phyloP scores from a whole-genome alignment of 2,329 filamentous ascomycete species.

The Aspergillus intermedius region DNA sequence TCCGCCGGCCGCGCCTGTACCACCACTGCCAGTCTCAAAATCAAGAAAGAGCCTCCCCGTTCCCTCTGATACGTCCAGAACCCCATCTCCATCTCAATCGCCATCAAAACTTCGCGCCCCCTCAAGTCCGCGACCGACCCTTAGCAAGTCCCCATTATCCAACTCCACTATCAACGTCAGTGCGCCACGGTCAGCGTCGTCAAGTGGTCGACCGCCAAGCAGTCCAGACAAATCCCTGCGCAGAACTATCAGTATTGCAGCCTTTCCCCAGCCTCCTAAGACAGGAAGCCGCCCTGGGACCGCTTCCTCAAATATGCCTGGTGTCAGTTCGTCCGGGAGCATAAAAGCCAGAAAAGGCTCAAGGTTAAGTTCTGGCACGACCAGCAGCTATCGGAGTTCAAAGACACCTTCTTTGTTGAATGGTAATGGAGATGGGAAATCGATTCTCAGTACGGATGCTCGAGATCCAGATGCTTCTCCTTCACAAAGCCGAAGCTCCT shows the following conservation, averaged over 20 bases:
- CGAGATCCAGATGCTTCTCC: conserved; percentile 74
- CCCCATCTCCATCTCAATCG: conserved; percentile 39
- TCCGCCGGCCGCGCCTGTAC: conserved; percentile 65
- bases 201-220: conserved; percentile 48
- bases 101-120: conserved; percentile 56
- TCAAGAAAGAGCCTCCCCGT: conserved; percentile 59
- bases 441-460: conserved; percentile 56
- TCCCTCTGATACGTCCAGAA: conserved; percentile 40
- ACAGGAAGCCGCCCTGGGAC: conserved; percentile 58
- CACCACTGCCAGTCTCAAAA: conserved; percentile 67
- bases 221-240: conserved; percentile 63
- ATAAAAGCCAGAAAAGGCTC: conserved; percentile 51
- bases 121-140: conserved; percentile 46
- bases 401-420: conserved; percentile 69
- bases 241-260: conserved; percentile 87
- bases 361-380: conserved; percentile 50
- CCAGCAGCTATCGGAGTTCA: conserved; percentile 44
- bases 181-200: conserved; percentile 51
- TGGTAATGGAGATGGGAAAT: conserved; percentile 69
- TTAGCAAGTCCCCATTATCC: conserved; percentile 44
- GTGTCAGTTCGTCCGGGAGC: conserved; percentile 24
- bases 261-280: conserved; percentile 84
- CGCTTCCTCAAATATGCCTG: conserved; percentile 39
- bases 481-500: conserved; percentile 83
- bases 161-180: conserved; percentile 49